Base-by-base conservation (phyloP, 352 stramenopile genomes). In the Globisporangium ultimum region DNA sequence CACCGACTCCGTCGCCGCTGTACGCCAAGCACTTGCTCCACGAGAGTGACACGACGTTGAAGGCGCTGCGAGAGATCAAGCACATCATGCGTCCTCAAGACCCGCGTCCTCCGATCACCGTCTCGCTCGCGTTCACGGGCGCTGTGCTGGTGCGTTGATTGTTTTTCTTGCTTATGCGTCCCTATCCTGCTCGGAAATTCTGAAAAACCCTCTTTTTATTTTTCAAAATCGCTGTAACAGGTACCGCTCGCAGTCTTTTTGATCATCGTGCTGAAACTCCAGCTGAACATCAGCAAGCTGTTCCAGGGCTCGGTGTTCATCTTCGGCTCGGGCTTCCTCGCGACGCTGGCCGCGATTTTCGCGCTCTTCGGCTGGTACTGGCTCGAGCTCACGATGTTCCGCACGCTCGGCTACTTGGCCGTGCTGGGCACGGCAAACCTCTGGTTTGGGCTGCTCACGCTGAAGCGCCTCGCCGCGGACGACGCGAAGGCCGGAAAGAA, bases 321-420 rank as follows among this genome's bases (percentile, higher is more conserved):
- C 14, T 89, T 88, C 56, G 82, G 83, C 67, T 64, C 67, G 22
- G 75, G 83, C 53, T 93, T 96, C 68, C 61, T 95, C 42, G 71
- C 60, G 22, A 94, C 84, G 51, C 66, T 96, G 28, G 75, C 67
- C 6, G 79, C 67, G 15, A 93, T 91, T 58, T 71, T 96, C 10
- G 72, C 61, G 61, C 85, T 96, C 48, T 96, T 95, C 57, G 85
- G 65, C 20, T 65, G 79, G 48, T 96, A 95, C 79, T 96, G 88
- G 88, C 74, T 94, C 48, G 73, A 91, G 68, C 74, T 96, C 62
- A 95, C 85, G 56, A 96, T 96, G 86, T 93, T 87, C 78, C 74
- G 75, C 55, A 92, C 82, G 51, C 64, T 95, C 51, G 74, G 76
- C 28, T 93, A 91, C 67, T 65, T 95, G 42, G 76, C 66, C 15